Base-by-base conservation (phyloP, 768 basidiomycete genomes). In the Amanita fuliginea region DNA sequence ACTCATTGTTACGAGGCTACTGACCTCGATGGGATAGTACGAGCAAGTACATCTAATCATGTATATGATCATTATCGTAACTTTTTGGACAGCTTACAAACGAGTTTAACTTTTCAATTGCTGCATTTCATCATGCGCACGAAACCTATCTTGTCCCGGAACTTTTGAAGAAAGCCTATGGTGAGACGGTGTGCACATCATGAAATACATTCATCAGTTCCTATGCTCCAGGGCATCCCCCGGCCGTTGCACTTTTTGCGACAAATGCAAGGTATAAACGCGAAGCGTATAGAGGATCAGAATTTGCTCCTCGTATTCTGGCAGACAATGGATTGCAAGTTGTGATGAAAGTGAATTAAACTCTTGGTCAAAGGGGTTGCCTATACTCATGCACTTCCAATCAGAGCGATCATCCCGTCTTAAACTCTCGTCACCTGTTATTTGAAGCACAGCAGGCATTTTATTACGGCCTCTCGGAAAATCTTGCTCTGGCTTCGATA, bases 141-240 rank as follows among this genome's bases (percentile, higher is more conserved):
- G 86, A 90, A 58, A 79, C 86, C 0, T 92, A 84, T 60, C 75
- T 92, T n/a, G 83, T 92, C n/a, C 86, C 89, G 0, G 81, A 82
- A 42, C 62, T 85, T 1, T 67, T 94, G 56, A 88, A 85, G 67
- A 75, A 75, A 55, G 77, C 77, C 37, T 89, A 74, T 59, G 86
- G 75, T 73, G 35, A 42, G 69, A 39, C 10, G 14, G 32, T 34
- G n/a, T 4, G 24, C 47, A 13, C 13, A 18, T n/a, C 26, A 7
- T 42, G 10, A 5, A 10, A 41, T 13, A 5, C 30, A 35, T 55
- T 16, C 41, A 28, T 18, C 36, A 28, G 30, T 21, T 19, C 32
- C 24, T 34, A 24, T 46, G 36, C 11, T 24, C 2, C 47, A 72
- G 86, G 83, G 1, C 71, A 69, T 13, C 67, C 81, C 4, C 88